phyloP scores from a whole-genome alignment of 331 rosid genomes.

The Quercus tomentella region DNA sequence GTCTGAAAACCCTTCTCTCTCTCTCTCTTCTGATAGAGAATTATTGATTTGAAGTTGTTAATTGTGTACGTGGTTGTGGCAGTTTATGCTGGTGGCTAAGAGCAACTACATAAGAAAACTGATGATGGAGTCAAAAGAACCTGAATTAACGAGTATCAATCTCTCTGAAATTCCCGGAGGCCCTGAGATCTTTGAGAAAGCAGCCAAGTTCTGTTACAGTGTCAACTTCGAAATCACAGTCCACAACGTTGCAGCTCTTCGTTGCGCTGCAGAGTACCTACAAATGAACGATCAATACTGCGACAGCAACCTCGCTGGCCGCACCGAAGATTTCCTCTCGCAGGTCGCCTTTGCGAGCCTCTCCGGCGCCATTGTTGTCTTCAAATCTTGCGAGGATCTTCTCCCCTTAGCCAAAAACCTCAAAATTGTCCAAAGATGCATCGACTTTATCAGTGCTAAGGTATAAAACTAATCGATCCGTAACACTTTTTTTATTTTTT shows the following conservation, averaged over 20 bases:
- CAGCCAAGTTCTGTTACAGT: slow-evolving; percentile 87
- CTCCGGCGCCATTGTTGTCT: slow-evolving; percentile 51
- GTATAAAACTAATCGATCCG: background rate
- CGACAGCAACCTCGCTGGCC: slow-evolving; percentile 59
- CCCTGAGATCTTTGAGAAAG: slow-evolving; percentile 74
- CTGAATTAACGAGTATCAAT: slow-evolving; percentile 56
- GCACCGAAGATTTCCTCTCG: slow-evolving; percentile 70
- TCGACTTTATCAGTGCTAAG: slow-evolving; percentile 47
- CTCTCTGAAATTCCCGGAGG: slow-evolving; percentile 83
- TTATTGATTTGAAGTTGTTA: background rate
- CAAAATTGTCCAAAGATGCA: slow-evolving; percentile 47
- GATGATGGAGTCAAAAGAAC: slow-evolving; percentile 55
- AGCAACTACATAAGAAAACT: slow-evolving; percentile 77
- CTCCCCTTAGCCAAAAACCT: slow-evolving; percentile 55
- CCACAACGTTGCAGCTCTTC: slow-evolving; percentile 71
- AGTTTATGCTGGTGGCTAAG: slow-evolving; percentile 91
- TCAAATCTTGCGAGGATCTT: slow-evolving; percentile 57
- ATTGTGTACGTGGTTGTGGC: background rate
- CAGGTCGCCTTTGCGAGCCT: slow-evolving; percentile 68
- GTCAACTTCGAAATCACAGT: slow-evolving; percentile 88
- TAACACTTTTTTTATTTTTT: no score
- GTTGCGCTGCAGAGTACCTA: slow-evolving; percentile 80
- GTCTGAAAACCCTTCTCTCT: slow-evolving; percentile 17
- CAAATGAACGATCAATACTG: slow-evolving; percentile 76
- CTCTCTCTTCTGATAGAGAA: background rate